These are phyloP conservation scores for Ustanciosporium gigantosporum DNA, from an alignment of 1,284 basidiomycete species.

Conservation along the genomic window DNA sequence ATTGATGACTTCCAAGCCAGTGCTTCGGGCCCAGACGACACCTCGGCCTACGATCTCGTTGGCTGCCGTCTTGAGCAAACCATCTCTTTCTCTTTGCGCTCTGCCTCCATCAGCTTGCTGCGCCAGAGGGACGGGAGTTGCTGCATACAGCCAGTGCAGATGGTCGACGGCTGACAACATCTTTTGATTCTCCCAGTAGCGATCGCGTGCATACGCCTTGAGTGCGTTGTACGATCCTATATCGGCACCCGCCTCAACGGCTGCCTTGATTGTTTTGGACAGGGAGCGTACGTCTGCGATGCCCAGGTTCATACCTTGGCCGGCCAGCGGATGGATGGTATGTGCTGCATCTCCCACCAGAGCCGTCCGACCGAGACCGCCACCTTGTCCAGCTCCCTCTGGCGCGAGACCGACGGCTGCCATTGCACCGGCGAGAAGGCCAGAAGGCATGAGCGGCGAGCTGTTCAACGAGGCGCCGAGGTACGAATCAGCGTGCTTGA, in stretches of 20 bases:
- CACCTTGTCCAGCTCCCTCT: constrained; percentile 40
- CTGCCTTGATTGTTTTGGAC: constrained; percentile 20
- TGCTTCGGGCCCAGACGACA: constrained; percentile 54
- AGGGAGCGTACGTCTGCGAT: constrained; percentile 71
- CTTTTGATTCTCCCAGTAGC: constrained; percentile 56
- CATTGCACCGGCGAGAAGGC: constrained; percentile 32
- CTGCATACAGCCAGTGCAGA: constrained; percentile 54
- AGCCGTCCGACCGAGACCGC: constrained; percentile 71
- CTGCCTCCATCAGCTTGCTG: constrained; percentile 26
- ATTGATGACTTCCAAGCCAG: constrained; percentile 57
- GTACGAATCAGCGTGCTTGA: constrained; percentile 86
- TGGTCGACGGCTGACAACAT: constrained; percentile 57
- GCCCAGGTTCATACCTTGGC: constrained; percentile 93
- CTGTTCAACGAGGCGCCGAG: constrained; percentile 66
- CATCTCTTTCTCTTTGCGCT: constrained; percentile 18
- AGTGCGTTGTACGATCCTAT: constrained; percentile 51
- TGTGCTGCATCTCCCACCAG: constrained; percentile 96
- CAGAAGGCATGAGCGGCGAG: constrained; percentile 23
- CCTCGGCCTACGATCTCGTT: constrained; percentile 34
- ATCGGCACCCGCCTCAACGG: constrained; percentile 45
- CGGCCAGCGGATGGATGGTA: constrained; percentile 92
- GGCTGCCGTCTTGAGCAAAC: constrained; percentile 15
- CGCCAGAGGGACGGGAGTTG: constrained; percentile 25
- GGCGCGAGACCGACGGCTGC: constrained; percentile 35
- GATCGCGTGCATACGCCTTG: constrained; percentile 41